Evolutionary conservation across 441 rosid genomes (phyloP), one percentile per base, ranked within the genome.

Genomic region (Euphorbia celastroides): DNA sequence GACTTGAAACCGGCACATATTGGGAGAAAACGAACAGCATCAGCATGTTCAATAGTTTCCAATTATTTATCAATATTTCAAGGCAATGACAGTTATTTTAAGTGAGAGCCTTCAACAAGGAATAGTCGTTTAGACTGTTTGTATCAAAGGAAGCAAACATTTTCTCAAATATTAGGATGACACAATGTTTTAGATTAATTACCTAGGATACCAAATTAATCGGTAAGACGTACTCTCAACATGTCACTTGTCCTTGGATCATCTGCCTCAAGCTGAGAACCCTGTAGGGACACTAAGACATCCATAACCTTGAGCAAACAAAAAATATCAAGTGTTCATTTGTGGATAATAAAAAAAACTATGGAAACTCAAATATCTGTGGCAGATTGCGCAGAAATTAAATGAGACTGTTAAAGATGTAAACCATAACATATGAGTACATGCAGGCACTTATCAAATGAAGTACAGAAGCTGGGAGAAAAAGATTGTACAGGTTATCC

Each of bases 181-280:
- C 28, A 30, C 31, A 55, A 0, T 57, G 34, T 17, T 57, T 30
- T 57, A 16, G 34, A 57, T 57, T 57, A 41, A 56, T 14, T 66
- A 41, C 23, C 20, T 17, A 22, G 20, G 56, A 67, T 19, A 57
- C 7, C 60, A 56, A 44, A 44, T 30, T 6, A 46, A 17, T 22
- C 59, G 17, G 30, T 23, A 44, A 25, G 60, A 73, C 80, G 70
- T 77, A 90, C 97, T 78, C 89, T 96, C 66, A 92, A 76, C 96
- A 92, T 89, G 81, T 92, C 89, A 77, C 97, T 92, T n/a, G 90
- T 88, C 38, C 89, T 92, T 17, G 97, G 97, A 78, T 92, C 97
- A 54, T 92, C 97, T 55, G 97, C 81, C 81, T 89, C 97, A 96
- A 89, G 78, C 67, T 81, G 80, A 68, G 98, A 81, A 67, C 89